A percentile compares a stretch with the other conserved stretches of the same genome.
Conservation (phyloP, 2,329 filamentous ascomycete genomes). For the Diaporthe longicolla region DNA sequence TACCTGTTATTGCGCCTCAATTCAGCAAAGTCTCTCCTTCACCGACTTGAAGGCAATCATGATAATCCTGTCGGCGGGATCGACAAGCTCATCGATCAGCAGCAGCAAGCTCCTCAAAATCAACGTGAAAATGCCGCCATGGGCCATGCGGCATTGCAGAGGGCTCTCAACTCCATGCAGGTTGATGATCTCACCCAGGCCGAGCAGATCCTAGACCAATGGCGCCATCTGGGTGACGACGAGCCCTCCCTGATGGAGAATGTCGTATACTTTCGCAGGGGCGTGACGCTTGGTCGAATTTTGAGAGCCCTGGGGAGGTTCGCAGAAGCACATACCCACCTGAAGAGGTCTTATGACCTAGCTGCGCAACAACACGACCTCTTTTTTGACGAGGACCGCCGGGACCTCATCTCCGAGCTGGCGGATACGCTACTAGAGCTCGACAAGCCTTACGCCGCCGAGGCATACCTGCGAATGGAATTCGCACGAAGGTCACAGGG, state of each 20-base stretch:
- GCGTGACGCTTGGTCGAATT: background rate
- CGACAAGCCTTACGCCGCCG: background rate
- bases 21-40: background rate
- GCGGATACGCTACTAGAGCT: slow-evolving; percentile 33
- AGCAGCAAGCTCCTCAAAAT: background rate
- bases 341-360: background rate
- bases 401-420: slow-evolving; percentile 14
- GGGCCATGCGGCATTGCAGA: background rate
- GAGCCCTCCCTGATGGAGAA: slow-evolving; percentile 11
- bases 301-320: slow-evolving; percentile 12
- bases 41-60: background rate
- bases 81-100: background rate
- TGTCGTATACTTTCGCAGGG: background rate
- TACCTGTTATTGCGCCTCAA: background rate
- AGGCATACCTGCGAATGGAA: slow-evolving; percentile 6
- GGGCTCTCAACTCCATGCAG: slow-evolving; percentile 10
- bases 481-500: background rate
- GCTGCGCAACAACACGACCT: background rate
- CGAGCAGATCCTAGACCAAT: background rate
- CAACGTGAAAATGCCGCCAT: background rate
- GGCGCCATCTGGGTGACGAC: background rate
- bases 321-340: background rate
- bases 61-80: background rate
- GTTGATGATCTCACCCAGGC: background rate
- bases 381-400: slow-evolving; percentile 7